phyloP scores from a whole-genome alignment of 352 stramenopile genomes.

The Phytophthora pini region DNA sequence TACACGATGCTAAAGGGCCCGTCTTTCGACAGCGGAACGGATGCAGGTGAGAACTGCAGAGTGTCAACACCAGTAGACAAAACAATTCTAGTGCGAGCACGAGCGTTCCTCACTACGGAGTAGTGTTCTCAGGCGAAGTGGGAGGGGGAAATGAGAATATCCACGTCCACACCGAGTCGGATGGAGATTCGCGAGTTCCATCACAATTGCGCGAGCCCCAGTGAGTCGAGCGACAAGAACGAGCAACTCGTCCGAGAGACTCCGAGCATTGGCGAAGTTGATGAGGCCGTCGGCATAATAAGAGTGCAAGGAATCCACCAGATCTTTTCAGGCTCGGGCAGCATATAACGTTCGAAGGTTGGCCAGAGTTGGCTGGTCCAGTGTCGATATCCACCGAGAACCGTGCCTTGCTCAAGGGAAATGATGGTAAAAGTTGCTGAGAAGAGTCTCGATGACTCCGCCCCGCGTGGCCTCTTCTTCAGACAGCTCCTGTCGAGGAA shows the following conservation, averaged over 20 bases:
- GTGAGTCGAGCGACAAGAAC: constrained; percentile 43
- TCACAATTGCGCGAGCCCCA: constrained; percentile 44
- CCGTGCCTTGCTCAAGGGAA: constrained; percentile 26
- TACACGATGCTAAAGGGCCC: constrained; percentile 52
- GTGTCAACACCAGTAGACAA: constrained; percentile 55
- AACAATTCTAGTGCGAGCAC: constrained; percentile 32
- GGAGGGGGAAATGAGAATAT: constrained; percentile 58
- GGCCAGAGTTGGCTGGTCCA: constrained; percentile 19
- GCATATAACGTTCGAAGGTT: constrained; percentile 37
- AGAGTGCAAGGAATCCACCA: constrained; percentile 32
- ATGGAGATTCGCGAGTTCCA: constrained; percentile 62
- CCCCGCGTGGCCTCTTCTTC: constrained; percentile 12
- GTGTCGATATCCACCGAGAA: constrained; percentile 15
- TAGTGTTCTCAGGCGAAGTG: constrained; percentile 57
- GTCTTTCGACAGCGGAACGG: neutral
- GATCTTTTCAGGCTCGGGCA: constrained; percentile 28
- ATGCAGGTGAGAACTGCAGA: constrained; percentile 39
- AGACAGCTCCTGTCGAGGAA: constrained; percentile 14
- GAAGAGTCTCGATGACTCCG: constrained; percentile 9
- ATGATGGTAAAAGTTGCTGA: constrained; percentile 32
- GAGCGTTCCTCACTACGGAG: constrained; percentile 38
- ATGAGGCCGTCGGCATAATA: constrained; percentile 46
- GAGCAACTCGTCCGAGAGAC: constrained; percentile 38
- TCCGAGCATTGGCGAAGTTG: constrained; percentile 56
- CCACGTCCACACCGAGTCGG: constrained; percentile 43